These are phyloP conservation scores for Leccinum proliferum DNA, from an alignment of 1,284 basidiomycete species.

Conservation along the genomic window DNA sequence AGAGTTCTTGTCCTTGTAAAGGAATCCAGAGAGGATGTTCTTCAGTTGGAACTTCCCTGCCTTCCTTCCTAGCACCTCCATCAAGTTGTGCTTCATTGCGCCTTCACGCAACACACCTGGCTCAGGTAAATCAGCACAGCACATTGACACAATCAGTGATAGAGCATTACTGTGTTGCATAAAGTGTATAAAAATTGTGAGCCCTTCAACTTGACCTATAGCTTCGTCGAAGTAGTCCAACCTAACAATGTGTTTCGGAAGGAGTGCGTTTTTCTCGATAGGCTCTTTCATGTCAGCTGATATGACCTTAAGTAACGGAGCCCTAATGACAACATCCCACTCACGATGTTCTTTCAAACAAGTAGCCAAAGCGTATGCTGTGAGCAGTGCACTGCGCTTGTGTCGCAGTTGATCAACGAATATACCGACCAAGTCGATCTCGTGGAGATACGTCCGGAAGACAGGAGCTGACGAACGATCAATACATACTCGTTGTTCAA, in stretches of 20 bases:
- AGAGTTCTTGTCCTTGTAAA: slow-evolving; percentile 16
- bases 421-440: not conserved
- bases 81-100: slow-evolving; percentile 10
- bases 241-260: slow-evolving; percentile 9
- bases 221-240: slow-evolving; percentile 15
- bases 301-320: not conserved
- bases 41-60: slow-evolving; percentile 9
- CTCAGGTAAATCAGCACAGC: slow-evolving; percentile 1
- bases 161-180: slow-evolving; percentile 13
- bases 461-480: not conserved
- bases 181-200: slow-evolving; percentile 8
- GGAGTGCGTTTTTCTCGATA: not conserved
- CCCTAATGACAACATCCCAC: not conserved
- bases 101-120: slow-evolving; percentile 16
- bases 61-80: slow-evolving; percentile 14
- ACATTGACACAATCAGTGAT: not conserved
- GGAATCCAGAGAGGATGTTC: slow-evolving; percentile 19
- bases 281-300: slow-evolving; percentile 16
- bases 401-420: slow-evolving; percentile 12
- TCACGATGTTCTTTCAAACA: slow-evolving; percentile 16
- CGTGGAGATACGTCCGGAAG: slow-evolving; percentile 4
- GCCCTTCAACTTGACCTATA: slow-evolving; percentile 10
- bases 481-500: not conserved
- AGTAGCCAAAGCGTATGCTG: slow-evolving; percentile 13
- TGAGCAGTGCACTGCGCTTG: slow-evolving; percentile 9